These are phyloP conservation scores for Mycena rebaudengoi DNA, from an alignment of 768 basidiomycete genomes.

Conservation along the genomic window DNA sequence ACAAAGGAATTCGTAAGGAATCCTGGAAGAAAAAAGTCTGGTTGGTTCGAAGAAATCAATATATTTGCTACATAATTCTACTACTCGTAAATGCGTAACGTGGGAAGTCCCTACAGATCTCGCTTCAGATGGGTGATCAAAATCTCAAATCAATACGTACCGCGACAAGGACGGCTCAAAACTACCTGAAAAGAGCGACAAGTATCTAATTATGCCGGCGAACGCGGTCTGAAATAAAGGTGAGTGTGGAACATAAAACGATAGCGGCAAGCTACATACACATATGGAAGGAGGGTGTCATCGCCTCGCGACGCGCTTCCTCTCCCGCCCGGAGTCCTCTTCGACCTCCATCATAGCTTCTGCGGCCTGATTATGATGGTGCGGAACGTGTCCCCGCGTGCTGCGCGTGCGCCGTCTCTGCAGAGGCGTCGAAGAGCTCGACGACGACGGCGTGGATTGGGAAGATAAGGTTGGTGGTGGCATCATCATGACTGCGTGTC, in stretches of 20 bases:
- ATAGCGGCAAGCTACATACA: conserved; percentile 36
- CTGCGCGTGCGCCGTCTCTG: conserved; percentile 66
- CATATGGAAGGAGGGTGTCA: too few species aligned
- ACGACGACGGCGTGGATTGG: conserved; percentile 48
- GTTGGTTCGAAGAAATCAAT: too few species aligned
- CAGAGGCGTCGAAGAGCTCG: conserved; percentile 32
- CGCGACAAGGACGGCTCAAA: background rate
- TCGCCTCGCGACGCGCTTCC: conserved; percentile 78
- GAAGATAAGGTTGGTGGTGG: conserved; percentile 61
- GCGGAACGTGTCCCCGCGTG: conserved; percentile 42
- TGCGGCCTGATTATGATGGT: conserved; percentile 50
- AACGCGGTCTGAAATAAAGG: background rate
- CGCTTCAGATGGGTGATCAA: too few species aligned
- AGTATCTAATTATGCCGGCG: background rate
- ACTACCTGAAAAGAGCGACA: conserved; percentile 24
- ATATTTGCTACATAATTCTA: too few species aligned
- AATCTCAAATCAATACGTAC: too few species aligned
- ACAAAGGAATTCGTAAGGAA: too few species aligned
- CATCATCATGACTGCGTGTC: conserved; percentile 84
- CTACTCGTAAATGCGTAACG: too few species aligned
- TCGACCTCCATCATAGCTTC: conserved; percentile 74
- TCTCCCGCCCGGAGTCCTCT: conserved; percentile 74
- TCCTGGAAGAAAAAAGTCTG: too few species aligned
- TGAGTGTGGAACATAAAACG: background rate
- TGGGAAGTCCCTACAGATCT: too few species aligned